These are phyloP conservation scores for Sonneratia caseolaris DNA, from an alignment of 345 rosid genomes.

Conservation along the genomic window DNA sequence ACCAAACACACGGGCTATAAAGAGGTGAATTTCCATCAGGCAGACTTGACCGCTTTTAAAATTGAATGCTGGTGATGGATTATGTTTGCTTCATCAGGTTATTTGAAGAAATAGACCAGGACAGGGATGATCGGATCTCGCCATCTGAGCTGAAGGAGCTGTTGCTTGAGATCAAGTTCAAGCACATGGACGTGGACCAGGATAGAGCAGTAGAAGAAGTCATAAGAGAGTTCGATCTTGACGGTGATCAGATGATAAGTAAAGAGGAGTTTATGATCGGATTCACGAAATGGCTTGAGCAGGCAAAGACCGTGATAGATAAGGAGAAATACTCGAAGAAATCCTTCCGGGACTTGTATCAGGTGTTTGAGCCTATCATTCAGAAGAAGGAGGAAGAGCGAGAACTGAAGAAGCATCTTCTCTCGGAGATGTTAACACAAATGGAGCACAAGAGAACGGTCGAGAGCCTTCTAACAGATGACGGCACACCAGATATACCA, in stretches of 20 bases:
- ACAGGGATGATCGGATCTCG: conserved; percentile 16
- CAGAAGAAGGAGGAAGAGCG: conserved; percentile 23
- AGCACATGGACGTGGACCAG: conserved; percentile 7
- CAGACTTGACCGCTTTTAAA: not conserved
- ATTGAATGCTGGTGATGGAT: not conserved
- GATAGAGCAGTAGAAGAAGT: conserved; percentile 22
- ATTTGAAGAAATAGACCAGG: conserved; percentile 21
- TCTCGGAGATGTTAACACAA: conserved; percentile 17
- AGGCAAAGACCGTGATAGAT: conserved; percentile 14
- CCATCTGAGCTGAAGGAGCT: conserved; percentile 19
- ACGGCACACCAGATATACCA: conserved; percentile 21
- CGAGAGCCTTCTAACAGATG: conserved; percentile 16
- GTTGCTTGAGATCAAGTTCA: conserved; percentile 22
- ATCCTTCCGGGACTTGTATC: conserved; percentile 10
- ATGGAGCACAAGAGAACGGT: conserved; percentile 9
- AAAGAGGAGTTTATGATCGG: conserved; percentile 22
- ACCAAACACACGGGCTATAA: conserved; percentile 19
- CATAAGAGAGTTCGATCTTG: conserved; percentile 24
- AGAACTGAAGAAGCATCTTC: conserved; percentile 14
- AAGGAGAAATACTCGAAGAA: conserved; percentile 1
- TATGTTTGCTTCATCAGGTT: conserved; percentile 12
- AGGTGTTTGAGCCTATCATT: conserved; percentile 24
- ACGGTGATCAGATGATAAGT: conserved; percentile 15
- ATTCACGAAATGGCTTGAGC: conserved; percentile 22
- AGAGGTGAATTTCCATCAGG: conserved; percentile 10